Evolutionary conservation across 768 basidiomycete genomes (phyloP), one percentile per base, ranked within the genome.

Genomic region (Cystofilobasidium ferigula): DNA sequence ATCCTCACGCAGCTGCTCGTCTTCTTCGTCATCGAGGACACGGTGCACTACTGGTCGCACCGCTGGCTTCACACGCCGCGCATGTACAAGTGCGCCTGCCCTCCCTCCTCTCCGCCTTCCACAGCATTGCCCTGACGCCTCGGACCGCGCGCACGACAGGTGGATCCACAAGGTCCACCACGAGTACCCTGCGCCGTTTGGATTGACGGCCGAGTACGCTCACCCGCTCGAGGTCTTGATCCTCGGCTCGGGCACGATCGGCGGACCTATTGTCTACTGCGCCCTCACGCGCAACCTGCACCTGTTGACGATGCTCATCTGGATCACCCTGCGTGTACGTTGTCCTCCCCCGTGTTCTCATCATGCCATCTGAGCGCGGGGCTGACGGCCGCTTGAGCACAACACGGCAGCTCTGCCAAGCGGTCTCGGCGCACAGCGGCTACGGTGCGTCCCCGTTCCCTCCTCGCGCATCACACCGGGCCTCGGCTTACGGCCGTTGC

Each of bases 131-230:
- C 20, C 40, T 42, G 16, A 18, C 40, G 7, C 7, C 40, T 42
- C 22, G 48, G 10, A 9, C 20, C 40, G 10, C 20, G 40, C 40
- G 20, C 40, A 20, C 40, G 40, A 47, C 45, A 48, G 47, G 20
- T 24, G 47, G 47, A 66, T 66, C 30, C 64, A 66, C 59, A 66
- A 66, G 40, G 59, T 66, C 35, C 64, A 66, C 34, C 64, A 66
- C 48, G 64, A 66, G 48, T 66, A 60, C 42, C 64, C 64, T 10
- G 64, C 64, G n/a, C 64, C 64, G 42, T 66, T 66, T 28, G 64
- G 58, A 10, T 51, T 66, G 45, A 56, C 54, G 24, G 64, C 64
- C 32, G 64, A 66, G 58, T 66, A 66, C 48, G 64, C 64, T 24
- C 64, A 66, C 30, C 64, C 64, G 18, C 36, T 51, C 20, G 64